Evolutionary conservation across 805 yeast species (phyloP), one percentile per base, ranked within the genome.

Genomic region (Candida broadrunensis): DNA sequence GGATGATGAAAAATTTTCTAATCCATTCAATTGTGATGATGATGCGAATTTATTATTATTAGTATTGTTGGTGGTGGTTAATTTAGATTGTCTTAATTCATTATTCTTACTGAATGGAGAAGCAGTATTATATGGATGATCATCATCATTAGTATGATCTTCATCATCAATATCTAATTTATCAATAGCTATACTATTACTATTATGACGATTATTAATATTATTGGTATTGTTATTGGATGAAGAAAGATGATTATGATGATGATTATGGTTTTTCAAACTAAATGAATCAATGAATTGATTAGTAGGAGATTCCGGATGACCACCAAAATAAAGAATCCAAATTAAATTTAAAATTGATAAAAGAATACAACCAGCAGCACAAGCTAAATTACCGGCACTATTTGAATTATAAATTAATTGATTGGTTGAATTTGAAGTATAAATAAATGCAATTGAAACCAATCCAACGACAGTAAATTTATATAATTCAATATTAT

Each of bases 291-390:
- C 96, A 41, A 91, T 77, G 70, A 83, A 86, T 54, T 84, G 81
- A 58, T 87, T 88, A 8, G 87, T 70, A 25, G 96, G 91, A n/a
- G 95, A 83, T 38, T 86, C 86, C 39, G 87, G 86, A 46, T 91
- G 91, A 18, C 95, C 85, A 21, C 98, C 98, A 58, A 84, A 87
- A 63, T 88, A 90, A 44, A 88, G 70, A 34, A 91, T 72, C 96
- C 97, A 93, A 44, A 86, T 66, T 36, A 90, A 58, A 59, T 93
- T 88, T 45, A 88, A 72, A 61, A 91, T 88, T 14, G 93, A 81
- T 34, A 88, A 67, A 37, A 91, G 68, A 42, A 91, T 86, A 49
- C 87, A 84, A 5, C 99, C 98, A 0, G 98, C 97, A 2, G 95
- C 86, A 6, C 95, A 90, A 19, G 97, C 95, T 38, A 86, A 85